phyloP scores from a whole-genome alignment of 192 early-diverging fungal genomes.

The Coemansia sp. region DNA sequence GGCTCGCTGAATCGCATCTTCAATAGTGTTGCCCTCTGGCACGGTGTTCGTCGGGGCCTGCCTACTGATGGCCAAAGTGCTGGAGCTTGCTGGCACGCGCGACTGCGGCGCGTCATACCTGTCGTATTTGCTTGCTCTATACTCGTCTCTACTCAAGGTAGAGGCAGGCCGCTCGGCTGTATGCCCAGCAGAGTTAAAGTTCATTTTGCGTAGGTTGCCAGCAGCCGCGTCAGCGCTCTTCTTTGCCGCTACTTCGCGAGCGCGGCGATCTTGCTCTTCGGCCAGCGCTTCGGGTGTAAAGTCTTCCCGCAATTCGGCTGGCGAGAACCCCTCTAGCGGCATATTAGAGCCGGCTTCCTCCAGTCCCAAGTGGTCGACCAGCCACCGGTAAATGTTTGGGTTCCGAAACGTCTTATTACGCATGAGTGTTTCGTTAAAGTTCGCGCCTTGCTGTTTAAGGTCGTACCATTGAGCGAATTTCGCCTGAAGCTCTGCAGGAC shows the following conservation, averaged over 20 bases:
- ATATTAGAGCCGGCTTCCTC: constrained; percentile 84
- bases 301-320: constrained; percentile 34
- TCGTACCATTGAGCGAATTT: constrained; percentile 76
- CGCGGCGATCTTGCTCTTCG: constrained; percentile 36
- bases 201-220: constrained; percentile 16
- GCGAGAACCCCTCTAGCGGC: constrained; percentile 67
- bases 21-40: constrained; percentile 21
- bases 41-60: background rate
- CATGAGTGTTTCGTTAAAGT: constrained; percentile 79
- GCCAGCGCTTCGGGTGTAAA: constrained; percentile 34
- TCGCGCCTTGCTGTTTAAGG: constrained; percentile 65
- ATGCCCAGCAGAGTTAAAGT: constrained; percentile 29
- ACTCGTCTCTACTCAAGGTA: background rate
- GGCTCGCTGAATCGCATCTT: constrained; percentile 42
- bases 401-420: constrained; percentile 88
- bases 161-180: background rate
- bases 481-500: constrained; percentile 64
- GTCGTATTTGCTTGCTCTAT: background rate
- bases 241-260: constrained; percentile 34
- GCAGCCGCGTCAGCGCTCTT: constrained; percentile 28
- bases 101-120: background rate
- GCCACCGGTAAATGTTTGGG: constrained; percentile 83
- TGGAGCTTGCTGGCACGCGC: constrained; percentile 2
- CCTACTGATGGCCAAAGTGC: background rate
- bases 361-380: constrained; percentile 79